Evolutionary conservation across 2,329 filamentous ascomycete genomes (phyloP), one percentile per base, ranked within the genome.

Genomic region (Ophiostoma fasciatum): DNA sequence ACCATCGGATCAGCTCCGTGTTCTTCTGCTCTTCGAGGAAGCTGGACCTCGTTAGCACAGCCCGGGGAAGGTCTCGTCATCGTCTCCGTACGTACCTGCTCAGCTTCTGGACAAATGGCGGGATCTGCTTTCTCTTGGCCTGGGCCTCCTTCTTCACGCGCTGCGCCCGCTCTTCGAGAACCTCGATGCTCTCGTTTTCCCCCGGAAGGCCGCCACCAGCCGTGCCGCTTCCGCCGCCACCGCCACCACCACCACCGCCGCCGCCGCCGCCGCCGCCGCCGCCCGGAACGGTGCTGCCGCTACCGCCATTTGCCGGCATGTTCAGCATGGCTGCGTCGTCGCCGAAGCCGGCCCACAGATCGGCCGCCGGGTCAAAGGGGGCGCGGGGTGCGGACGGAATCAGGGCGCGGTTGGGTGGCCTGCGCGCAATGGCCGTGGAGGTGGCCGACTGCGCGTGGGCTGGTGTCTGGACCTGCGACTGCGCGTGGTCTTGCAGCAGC

Each of bases 21-120:
- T 96, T 94, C 53, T 88, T 88, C 27, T 78, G 78, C 51, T 92
- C 80, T 49, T 98, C 87, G 12, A 98, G 69, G 51, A 96, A 98
- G 55, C 90, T 96, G 49, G 30, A 27, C 13, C 35, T 28, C 12
- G 47, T 54, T 34, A 51, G 47, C 36, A 31, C 13, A 21, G 7
- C 31, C n/a, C n/a, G n/a, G n/a, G n/a, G n/a, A n/a, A n/a, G n/a
- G n/a, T n/a, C n/a, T n/a, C n/a, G n/a, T n/a, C n/a, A n/a, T n/a
- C n/a, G n/a, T n/a, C n/a, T n/a, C n/a, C n/a, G n/a, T n/a, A 28
- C 42, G 7, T 37, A 92, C 88, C 88, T 96, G 74, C 85, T 93
- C 37, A 98, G 61, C 54, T 98, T 98, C 57, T 94, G 87, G 29
- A 98, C 87, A 63, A 98, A 98, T 0, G 90, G 88, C 1, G 90